Percentiles rank a stretch among this genome's conserved stretches.
Conservation (phyloP, 2,329 filamentous ascomycete species). For the Pestalotiopsis fici region DNA sequence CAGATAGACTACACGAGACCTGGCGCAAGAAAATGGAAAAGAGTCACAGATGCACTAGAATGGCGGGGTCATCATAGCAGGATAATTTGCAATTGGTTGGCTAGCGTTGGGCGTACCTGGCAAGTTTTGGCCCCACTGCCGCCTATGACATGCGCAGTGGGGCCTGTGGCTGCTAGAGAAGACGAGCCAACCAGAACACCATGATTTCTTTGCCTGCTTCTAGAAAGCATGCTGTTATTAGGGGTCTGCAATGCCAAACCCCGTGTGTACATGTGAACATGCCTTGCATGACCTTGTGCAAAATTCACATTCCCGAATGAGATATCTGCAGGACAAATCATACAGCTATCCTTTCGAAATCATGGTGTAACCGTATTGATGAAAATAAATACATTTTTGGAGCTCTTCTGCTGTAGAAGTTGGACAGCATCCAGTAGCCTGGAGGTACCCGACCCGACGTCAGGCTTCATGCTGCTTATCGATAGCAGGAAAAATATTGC, state of each 20-base stretch:
- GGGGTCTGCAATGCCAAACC: not conserved
- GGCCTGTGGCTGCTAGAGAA: not conserved
- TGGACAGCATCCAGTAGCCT: too few relatives aligned
- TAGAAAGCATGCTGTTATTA: not conserved
- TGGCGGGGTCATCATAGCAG: not conserved
- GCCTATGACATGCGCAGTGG: not conserved
- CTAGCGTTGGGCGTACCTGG: not conserved
- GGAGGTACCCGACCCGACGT: too few relatives aligned
- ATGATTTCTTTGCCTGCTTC: not conserved
- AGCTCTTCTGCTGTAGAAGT: too few relatives aligned
- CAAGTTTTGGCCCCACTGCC: not conserved
- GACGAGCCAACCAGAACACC: not conserved
- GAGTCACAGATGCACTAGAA: slow-evolving; percentile 1
- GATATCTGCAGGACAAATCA: too few relatives aligned
- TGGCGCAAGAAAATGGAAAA: not conserved
- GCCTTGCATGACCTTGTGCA: not conserved
- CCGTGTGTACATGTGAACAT: not conserved
- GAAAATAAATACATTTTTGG: too few relatives aligned
- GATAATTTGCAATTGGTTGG: slow-evolving; percentile 7
- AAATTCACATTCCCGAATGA: not conserved
- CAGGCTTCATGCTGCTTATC: not conserved
- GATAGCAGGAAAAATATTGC: slow-evolving; percentile 2
- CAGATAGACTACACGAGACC: not conserved
- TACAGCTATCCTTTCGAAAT: too few relatives aligned
- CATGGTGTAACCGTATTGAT: too few relatives aligned